These are phyloP conservation scores for Russula sp. DNA, from an alignment of 768 basidiomycete species.

Conservation along the genomic window DNA sequence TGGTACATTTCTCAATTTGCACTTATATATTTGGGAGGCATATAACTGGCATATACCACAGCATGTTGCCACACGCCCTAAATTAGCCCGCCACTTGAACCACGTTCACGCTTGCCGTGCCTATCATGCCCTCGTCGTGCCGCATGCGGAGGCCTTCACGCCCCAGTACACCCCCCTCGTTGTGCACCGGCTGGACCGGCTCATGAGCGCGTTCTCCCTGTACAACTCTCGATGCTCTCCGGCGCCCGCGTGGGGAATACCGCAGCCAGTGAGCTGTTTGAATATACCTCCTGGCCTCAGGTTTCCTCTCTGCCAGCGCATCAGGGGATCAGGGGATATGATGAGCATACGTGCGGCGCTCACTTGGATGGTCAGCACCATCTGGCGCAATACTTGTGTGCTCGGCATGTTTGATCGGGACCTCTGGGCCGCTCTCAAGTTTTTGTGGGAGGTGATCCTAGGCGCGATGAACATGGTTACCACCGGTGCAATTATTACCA, in stretches of 20 bases:
- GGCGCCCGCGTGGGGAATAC: constrained; percentile 1
- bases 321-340: constrained; percentile 24
- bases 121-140: constrained; percentile 69
- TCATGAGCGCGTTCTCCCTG: constrained; percentile 58
- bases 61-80: too few relatives aligned
- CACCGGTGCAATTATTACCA: background rate
- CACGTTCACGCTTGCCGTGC: constrained; percentile 36
- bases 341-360: constrained; percentile 42
- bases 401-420: constrained; percentile 60
- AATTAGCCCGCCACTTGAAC: too few relatives aligned
- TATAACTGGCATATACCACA: too few relatives aligned
- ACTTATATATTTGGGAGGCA: too few relatives aligned
- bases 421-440: constrained; percentile 63
- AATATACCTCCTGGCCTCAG: constrained; percentile 22
- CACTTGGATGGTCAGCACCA: constrained; percentile 45
- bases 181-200: constrained; percentile 48
- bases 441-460: constrained; percentile 59
- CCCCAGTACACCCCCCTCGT: constrained; percentile 63
- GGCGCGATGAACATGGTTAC: constrained; percentile 41
- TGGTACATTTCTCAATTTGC: too few relatives aligned
- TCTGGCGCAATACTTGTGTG: constrained; percentile 66
- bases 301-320: constrained; percentile 23
- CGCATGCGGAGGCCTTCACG: constrained; percentile 62
- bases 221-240: constrained; percentile 30
- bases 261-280: constrained; percentile 19